Percentiles rank a stretch among this genome's conserved stretches.
These are phyloP conservation scores for Rhodotorula glutinis DNA, from an alignment of 1,284 basidiomycete species.

Conservation along the genomic window DNA sequence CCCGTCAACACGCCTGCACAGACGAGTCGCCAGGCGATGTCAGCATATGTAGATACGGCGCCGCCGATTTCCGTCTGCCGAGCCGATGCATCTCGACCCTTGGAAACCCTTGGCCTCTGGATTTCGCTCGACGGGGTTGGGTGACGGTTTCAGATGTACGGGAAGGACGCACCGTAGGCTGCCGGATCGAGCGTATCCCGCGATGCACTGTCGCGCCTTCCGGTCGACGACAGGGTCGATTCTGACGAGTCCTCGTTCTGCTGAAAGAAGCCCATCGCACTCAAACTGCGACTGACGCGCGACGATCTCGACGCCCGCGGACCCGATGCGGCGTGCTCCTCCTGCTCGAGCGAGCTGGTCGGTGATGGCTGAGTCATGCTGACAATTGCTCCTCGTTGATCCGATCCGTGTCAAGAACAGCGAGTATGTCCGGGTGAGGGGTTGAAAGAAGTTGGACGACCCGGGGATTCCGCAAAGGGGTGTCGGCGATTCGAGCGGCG, in stretches of 20 bases:
- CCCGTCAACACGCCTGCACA: slow-evolving; percentile 32
- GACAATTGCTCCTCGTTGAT: neutral
- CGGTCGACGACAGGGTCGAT: slow-evolving; percentile 9
- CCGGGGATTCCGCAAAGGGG: neutral
- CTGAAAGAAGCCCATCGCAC: slow-evolving; percentile 18
- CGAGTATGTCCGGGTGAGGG: neutral
- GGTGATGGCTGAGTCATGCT: slow-evolving; percentile 7
- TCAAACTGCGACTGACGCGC: slow-evolving; percentile 8
- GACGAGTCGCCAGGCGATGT: neutral
- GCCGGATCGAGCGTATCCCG: slow-evolving; percentile 28
- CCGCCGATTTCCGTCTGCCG: neutral
- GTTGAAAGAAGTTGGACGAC: neutral
- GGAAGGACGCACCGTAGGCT: slow-evolving; percentile 15
- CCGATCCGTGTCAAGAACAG: too few relatives aligned
- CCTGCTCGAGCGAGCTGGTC: slow-evolving; percentile 14
- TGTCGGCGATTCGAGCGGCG: too few relatives aligned
- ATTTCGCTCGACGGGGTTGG: neutral
- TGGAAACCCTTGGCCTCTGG: neutral
- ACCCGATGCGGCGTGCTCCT: slow-evolving; percentile 2
- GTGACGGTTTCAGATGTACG: too few relatives aligned
- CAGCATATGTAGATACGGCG: neutral
- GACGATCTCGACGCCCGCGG: slow-evolving; percentile 12
- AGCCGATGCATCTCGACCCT: neutral
- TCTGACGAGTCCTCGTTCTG: slow-evolving; percentile 14
- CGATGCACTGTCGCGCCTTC: slow-evolving; percentile 15